Evolutionary conservation across 352 stramenopile genomes (phyloP).

Genomic region (Globisporangium spinosum): DNA sequence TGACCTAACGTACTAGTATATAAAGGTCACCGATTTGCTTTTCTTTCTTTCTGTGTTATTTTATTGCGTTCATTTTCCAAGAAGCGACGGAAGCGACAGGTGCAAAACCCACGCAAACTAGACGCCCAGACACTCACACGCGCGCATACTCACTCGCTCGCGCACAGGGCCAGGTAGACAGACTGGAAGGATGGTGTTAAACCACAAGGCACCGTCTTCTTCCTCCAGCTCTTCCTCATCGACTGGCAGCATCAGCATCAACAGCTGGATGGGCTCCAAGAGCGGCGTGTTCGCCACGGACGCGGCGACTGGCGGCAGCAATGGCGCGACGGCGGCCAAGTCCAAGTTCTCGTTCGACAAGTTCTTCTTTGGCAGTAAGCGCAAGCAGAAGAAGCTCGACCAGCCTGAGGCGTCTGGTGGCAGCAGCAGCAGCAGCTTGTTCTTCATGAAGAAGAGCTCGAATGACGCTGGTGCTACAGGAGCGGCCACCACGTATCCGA

Average conservation of each 20-base stretch:
- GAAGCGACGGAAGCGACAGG: background rate
- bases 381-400: conserved; percentile 20
- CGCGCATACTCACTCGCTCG: background rate
- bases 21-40: too few relatives aligned
- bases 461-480: background rate
- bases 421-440: conserved; percentile 8
- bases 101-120: background rate
- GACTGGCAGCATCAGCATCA: background rate
- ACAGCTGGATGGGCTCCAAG: conserved; percentile 4
- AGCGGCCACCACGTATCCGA: background rate
- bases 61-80: conserved; percentile 4
- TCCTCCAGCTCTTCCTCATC: background rate
- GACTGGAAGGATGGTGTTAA: conserved; percentile 5
- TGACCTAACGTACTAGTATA: too few relatives aligned
- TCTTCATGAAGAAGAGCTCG: conserved; percentile 14
- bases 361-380: conserved; percentile 19
- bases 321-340: conserved; percentile 4
- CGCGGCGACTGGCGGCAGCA: background rate
- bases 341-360: conserved; percentile 29
- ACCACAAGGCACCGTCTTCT: background rate
- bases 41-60: background rate
- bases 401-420: background rate
- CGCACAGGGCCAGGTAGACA: background rate
- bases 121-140: background rate
- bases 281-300: background rate